Conservation (phyloP, 805 yeast species). For the Yamadazyma nakazawae region DNA sequence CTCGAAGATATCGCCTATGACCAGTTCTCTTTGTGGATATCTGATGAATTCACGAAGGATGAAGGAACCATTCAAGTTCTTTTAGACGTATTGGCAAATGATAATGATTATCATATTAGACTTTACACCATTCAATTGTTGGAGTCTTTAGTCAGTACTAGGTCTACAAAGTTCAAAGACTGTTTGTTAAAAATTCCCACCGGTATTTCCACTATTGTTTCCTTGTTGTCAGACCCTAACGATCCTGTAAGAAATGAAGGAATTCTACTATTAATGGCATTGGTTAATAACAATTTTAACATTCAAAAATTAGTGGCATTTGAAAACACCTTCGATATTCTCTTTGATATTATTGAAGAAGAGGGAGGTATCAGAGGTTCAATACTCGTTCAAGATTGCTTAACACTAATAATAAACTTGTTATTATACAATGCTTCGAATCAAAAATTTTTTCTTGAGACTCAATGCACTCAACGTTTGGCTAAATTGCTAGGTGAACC, state of each 20-base stretch:
- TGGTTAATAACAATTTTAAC: slow-evolving; percentile 77
- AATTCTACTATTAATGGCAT: slow-evolving; percentile 74
- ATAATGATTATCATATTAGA: slow-evolving; percentile 68
- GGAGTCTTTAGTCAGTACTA: slow-evolving; percentile 75
- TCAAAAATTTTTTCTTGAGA: slow-evolving; percentile 83
- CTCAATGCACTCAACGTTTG: slow-evolving; percentile 69
- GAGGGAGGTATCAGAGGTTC: slow-evolving; percentile 92
- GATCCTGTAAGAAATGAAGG: slow-evolving; percentile 92
- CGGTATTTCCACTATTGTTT: slow-evolving; percentile 74
- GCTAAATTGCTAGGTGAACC: slow-evolving; percentile 64
- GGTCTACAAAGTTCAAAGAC: slow-evolving; percentile 73
- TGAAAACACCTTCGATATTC: slow-evolving; percentile 82
- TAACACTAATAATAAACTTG: slow-evolving; percentile 69
- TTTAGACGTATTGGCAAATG: slow-evolving; percentile 45
- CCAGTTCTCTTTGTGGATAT: slow-evolving; percentile 90
- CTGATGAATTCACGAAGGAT: slow-evolving; percentile 82
- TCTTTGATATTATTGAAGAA: slow-evolving; percentile 74
- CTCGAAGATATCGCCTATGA: slow-evolving; percentile 60
- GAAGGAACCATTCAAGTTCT: slow-evolving; percentile 26
- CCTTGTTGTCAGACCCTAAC: slow-evolving; percentile 42
- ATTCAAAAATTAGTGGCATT: slow-evolving; percentile 92
- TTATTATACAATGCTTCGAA: slow-evolving; percentile 82
- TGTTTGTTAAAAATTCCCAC: slow-evolving; percentile 69
- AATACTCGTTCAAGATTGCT: slow-evolving; percentile 85
- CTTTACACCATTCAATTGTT: slow-evolving; percentile 80